phyloP scores from a whole-genome alignment of 1,139 yeast species.

The Hansenula lynferdii region DNA sequence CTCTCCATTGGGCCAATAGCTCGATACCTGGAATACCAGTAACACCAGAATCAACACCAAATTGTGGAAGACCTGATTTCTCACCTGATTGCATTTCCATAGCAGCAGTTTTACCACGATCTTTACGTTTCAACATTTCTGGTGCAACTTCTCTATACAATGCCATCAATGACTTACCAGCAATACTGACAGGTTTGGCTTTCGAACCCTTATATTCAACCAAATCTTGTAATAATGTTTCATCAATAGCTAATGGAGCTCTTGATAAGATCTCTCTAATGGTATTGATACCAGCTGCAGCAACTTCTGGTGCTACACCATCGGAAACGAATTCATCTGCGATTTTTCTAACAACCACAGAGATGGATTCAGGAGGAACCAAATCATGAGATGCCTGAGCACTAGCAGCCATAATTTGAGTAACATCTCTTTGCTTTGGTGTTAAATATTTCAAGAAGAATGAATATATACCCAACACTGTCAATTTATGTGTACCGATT shows the following conservation, averaged over 20 bases:
- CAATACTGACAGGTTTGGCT: constrained; percentile 89
- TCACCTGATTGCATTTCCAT: constrained; percentile 66
- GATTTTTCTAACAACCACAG: constrained; percentile 77
- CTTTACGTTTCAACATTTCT: constrained; percentile 84
- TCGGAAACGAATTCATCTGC: constrained; percentile 98
- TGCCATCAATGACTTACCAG: constrained; percentile 84
- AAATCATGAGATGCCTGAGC: constrained; percentile 97
- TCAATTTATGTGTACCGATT: constrained; percentile 91
- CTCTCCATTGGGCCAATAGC: constrained; percentile 82
- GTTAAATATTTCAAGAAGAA: constrained; percentile 84
- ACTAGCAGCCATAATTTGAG: constrained; percentile 93
- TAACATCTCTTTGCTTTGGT: constrained; percentile 91
- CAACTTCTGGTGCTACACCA: constrained; percentile 97
- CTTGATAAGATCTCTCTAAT: constrained; percentile 89
- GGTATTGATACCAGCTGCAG: constrained; percentile 95
- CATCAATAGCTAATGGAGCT: constrained; percentile 91
- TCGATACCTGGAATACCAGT: constrained; percentile 88
- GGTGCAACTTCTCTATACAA: constrained; percentile 94
- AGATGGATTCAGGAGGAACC: constrained; percentile 90
- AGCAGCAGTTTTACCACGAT: constrained; percentile 88
- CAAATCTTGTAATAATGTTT: constrained; percentile 80
- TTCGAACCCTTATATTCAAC: constrained; percentile 90
- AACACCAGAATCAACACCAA: constrained; percentile 64
- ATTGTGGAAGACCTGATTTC: constrained; percentile 47
- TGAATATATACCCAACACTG: constrained; percentile 84